Percentiles rank a stretch among this genome's conserved stretches.
phyloP scores from a whole-genome alignment of 176 grass and related monocot species.

The Eragrostis curvula region DNA sequence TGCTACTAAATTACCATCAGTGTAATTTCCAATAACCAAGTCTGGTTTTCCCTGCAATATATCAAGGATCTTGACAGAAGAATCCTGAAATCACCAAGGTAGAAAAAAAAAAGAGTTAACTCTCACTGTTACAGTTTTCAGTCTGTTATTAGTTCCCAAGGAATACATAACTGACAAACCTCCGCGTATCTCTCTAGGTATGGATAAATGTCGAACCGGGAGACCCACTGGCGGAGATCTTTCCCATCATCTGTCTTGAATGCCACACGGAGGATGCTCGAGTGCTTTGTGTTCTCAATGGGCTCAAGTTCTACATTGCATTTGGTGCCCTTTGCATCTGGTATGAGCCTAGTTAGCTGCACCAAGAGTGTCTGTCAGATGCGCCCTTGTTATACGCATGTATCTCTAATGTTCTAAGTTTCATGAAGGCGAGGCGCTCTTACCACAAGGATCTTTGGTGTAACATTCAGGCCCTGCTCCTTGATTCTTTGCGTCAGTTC shows the following conservation, averaged over 20 bases:
- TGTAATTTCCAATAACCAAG: slow-evolving; percentile 95
- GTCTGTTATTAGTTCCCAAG: too few species aligned
- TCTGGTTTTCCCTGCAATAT: slow-evolving; percentile 87
- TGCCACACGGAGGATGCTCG: slow-evolving; percentile 80
- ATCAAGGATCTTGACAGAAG: slow-evolving; percentile 77
- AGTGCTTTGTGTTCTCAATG: slow-evolving; percentile 73
- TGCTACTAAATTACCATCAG: slow-evolving; percentile 91
- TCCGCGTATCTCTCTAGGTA: slow-evolving; percentile 97
- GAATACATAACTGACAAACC: slow-evolving; percentile 53
- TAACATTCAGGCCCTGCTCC: slow-evolving; percentile 74
- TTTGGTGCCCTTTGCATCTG: slow-evolving; percentile 90
- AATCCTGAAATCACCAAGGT: slow-evolving; percentile 66
- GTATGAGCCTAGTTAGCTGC: slow-evolving; percentile 94
- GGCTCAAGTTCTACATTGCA: slow-evolving; percentile 92
- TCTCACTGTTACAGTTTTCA: too few species aligned
- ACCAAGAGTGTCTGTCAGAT: too few species aligned
- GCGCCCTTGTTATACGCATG: too few species aligned
- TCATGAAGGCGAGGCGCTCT: slow-evolving; percentile 11
- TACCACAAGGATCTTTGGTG: slow-evolving; percentile 98
- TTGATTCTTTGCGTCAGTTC: slow-evolving; percentile 89
- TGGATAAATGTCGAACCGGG: slow-evolving; percentile 95
- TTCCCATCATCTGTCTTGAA: slow-evolving; percentile 72
- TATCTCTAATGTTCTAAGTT: slow-evolving; percentile 2
- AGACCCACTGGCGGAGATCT: slow-evolving; percentile 79
- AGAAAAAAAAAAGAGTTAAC: too few species aligned